Evolutionary conservation across 495 filamentous ascomycete genomes (phyloP), one percentile per base, ranked within the genome.

Genomic region (Hypoxylon subgilvum): DNA sequence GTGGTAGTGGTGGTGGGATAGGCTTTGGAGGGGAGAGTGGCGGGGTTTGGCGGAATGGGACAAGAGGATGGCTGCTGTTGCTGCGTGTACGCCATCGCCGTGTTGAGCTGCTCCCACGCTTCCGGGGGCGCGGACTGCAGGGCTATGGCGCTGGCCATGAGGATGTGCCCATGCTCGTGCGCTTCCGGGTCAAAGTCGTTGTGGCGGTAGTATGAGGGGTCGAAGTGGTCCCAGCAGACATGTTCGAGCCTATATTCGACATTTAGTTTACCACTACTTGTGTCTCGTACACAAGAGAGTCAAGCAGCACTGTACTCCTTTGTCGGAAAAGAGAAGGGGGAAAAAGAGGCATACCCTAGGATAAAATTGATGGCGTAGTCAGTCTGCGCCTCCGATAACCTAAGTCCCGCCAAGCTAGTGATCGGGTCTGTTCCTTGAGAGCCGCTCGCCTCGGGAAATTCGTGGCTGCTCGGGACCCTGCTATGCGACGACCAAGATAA

Each of bases 331-430:
- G 45, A 35, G 13, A 28, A 36, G 17, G 30, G 39, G 58, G 22
- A 52, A 28, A 22, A 34, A 22, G 16, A 10, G 46, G 22, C 74
- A 18, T 70, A 82, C 77, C 72, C 74, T 21, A 81, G 65, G 40
- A 82, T 77, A 35, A 80, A 82, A 47, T 81, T 80, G 51, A 82
- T 79, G 3, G 72, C 79, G 31, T 69, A 58, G 17, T 75, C 72
- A 8, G 69, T 70, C 43, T 79, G 63, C 34, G 71, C 67, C 36
- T 71, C 61, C 1, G 71, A 59, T 22, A 74, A 23, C 25, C 16
- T 13, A 21, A 32, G 30, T 13, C 14, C 38, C 9, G 3, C n/a
- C 14, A 19, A n/a, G 21, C n/a, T 38, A 4, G 4, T 34, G 34
- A 16, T 31, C n/a, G 23, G 28, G 5, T 12, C 41, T 22, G 18